phyloP scores from a whole-genome alignment of 1,139 yeast species.

The Geotrichum macrosporum region DNA sequence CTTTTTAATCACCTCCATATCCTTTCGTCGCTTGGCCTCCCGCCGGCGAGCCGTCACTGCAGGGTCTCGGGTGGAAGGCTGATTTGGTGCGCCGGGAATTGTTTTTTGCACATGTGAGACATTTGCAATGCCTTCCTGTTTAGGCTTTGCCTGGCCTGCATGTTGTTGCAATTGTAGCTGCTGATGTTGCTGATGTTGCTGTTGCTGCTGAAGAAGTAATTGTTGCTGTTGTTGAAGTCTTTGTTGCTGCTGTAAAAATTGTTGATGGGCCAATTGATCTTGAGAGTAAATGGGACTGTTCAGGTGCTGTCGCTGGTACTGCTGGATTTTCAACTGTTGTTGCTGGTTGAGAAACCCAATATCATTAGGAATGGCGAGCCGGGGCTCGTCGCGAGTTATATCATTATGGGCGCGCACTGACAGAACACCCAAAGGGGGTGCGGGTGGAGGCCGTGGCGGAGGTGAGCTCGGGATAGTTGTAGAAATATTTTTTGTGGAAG shows the following conservation, averaged over 20 bases:
- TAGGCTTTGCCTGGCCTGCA: no score
- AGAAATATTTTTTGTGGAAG: no score
- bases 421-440: constrained; percentile 41
- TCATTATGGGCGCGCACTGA: constrained; percentile 33
- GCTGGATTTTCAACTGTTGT: constrained; percentile 18
- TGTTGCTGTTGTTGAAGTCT: constrained; percentile 25
- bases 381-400: constrained; percentile 18
- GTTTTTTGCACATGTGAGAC: constrained; percentile 36
- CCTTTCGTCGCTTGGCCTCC: constrained; percentile 65
- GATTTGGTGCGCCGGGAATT: constrained; percentile 30
- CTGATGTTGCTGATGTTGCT: constrained; percentile 24
- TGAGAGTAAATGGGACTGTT: constrained; percentile 20
- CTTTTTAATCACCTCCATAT: constrained; percentile 64
- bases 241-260: constrained; percentile 23
- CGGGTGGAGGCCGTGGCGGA: constrained; percentile 43
- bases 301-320: constrained; percentile 15
- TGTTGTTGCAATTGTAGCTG: constrained; percentile 27
- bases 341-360: constrained; percentile 22
- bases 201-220: constrained; percentile 17
- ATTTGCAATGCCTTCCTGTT: no score
- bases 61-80: constrained; percentile 28
- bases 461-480: constrained; percentile 28
- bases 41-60: constrained; percentile 55
- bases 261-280: constrained; percentile 23
- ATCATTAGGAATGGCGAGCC: constrained; percentile 14